A percentile compares a stretch with the other conserved stretches of the same genome.
phyloP scores from a whole-genome alignment of 108 stramenopile genomes.

The Cyclostephanos tholiformis region DNA sequence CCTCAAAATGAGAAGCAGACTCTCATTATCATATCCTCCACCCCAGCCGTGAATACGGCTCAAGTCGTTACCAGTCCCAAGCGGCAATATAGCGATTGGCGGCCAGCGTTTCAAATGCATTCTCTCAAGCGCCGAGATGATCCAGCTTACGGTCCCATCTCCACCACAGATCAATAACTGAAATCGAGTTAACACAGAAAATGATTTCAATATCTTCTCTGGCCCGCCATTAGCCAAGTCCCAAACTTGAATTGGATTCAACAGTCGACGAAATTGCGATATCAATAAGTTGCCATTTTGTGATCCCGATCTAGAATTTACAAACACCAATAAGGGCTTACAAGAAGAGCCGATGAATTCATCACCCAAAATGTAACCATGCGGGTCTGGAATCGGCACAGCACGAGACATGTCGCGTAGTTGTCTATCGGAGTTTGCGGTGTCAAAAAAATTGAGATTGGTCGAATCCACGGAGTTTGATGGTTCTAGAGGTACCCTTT shows the following conservation, averaged over 20 bases:
- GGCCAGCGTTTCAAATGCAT: constrained; percentile 82
- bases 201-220: constrained; percentile 76
- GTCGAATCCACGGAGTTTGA: constrained; percentile 21
- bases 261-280: constrained; percentile 73
- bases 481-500: constrained; percentile 36
- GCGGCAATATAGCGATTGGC: constrained; percentile 87
- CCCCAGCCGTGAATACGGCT: constrained; percentile 77
- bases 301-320: constrained; percentile 83
- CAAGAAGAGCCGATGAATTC: constrained; percentile 61
- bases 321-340: constrained; percentile 90
- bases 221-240: constrained; percentile 86
- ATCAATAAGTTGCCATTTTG: constrained; percentile 85
- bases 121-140: constrained; percentile 78
- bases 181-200: constrained; percentile 63
- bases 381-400: constrained; percentile 73
- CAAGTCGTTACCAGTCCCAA: constrained; percentile 93
- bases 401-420: constrained; percentile 62
- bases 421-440: constrained; percentile 61
- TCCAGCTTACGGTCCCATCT: constrained; percentile 94
- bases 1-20: constrained; percentile 69
- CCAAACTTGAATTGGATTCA: constrained; percentile 92
- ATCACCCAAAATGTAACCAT: constrained; percentile 86
- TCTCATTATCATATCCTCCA: constrained; percentile 86
- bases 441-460: constrained; percentile 68
- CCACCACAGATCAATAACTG: constrained; percentile 90